Evolutionary conservation across 495 filamentous ascomycete genomes (phyloP).

Genomic region (Penicillium turbatum): DNA sequence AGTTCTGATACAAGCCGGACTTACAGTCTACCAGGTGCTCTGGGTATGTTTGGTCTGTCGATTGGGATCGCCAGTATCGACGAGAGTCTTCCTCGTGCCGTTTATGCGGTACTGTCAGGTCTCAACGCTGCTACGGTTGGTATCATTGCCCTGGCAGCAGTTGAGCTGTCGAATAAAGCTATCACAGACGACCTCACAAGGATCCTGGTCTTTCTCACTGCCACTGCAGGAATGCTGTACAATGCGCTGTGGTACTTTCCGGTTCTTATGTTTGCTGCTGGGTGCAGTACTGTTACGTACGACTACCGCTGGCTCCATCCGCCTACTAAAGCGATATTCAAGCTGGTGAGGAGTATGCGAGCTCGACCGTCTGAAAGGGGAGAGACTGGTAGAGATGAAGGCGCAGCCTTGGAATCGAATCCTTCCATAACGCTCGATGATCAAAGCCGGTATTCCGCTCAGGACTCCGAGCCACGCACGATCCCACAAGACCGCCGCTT

Average conservation of each 20-base stretch:
- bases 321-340: neutral
- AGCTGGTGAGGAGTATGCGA: neutral
- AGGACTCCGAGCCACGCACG: neutral
- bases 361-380: neutral
- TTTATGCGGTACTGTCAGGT: neutral
- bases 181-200: neutral
- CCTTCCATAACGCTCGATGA: neutral
- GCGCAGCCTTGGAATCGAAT: neutral
- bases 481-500: neutral
- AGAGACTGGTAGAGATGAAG: neutral
- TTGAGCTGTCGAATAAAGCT: constrained; percentile 3
- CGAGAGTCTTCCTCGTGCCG: neutral
- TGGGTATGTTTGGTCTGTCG: neutral
- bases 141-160: constrained; percentile 5
- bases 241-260: constrained; percentile 7
- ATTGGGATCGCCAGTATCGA: neutral
- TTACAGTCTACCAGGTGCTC: neutral
- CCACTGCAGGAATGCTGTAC: neutral
- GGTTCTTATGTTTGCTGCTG: neutral
- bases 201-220: neutral
- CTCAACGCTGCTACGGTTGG: constrained; percentile 3
- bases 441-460: neutral
- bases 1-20: too few species aligned
- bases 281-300: neutral
- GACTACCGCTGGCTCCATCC: neutral